phyloP scores from a whole-genome alignment of 2,329 filamentous ascomycete genomes.

The Neodidymelliopsis sp. region DNA sequence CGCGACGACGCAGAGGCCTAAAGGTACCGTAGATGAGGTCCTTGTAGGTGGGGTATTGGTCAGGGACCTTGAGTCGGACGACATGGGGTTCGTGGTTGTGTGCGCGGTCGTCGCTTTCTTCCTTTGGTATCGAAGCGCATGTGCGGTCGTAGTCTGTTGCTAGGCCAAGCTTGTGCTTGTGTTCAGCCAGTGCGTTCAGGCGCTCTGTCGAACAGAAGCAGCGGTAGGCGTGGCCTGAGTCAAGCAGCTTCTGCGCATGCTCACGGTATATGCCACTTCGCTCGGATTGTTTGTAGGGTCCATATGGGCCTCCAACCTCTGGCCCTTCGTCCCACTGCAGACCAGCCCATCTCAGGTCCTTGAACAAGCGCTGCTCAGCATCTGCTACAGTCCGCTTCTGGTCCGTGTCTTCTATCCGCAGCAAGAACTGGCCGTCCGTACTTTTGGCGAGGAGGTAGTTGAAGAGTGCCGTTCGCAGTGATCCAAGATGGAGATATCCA shows the following conservation, averaged over 20 bases:
- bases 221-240: slow-evolving; percentile 80
- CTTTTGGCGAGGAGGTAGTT: slow-evolving; percentile 90
- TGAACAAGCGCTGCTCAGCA: slow-evolving; percentile 78
- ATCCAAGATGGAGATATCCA: slow-evolving; percentile 90
- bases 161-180: slow-evolving; percentile 66
- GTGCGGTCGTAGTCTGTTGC: slow-evolving; percentile 72
- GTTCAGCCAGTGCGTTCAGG: slow-evolving; percentile 70
- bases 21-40: slow-evolving; percentile 80
- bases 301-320: slow-evolving; percentile 78
- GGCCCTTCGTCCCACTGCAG: slow-evolving; percentile 95
- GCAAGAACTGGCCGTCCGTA: slow-evolving; percentile 86
- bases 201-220: slow-evolving; percentile 87
- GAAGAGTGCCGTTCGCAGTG: slow-evolving; percentile 90
- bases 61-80: slow-evolving; percentile 74
- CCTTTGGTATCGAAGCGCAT: slow-evolving; percentile 71
- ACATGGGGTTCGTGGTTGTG: slow-evolving; percentile 74
- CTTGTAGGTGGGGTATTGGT: slow-evolving; percentile 68
- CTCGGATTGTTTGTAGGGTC: slow-evolving; percentile 89
- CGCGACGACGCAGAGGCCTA: slow-evolving; percentile 43
- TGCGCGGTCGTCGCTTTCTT: slow-evolving; percentile 76
- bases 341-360: slow-evolving; percentile 88
- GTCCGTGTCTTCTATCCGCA: slow-evolving; percentile 95
- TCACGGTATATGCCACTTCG: slow-evolving; percentile 75
- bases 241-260: slow-evolving; percentile 73
- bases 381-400: slow-evolving; percentile 82